Evolutionary conservation across 176 grass and related monocot genomes (phyloP).

Genomic region (Oryza glumipatula): DNA sequence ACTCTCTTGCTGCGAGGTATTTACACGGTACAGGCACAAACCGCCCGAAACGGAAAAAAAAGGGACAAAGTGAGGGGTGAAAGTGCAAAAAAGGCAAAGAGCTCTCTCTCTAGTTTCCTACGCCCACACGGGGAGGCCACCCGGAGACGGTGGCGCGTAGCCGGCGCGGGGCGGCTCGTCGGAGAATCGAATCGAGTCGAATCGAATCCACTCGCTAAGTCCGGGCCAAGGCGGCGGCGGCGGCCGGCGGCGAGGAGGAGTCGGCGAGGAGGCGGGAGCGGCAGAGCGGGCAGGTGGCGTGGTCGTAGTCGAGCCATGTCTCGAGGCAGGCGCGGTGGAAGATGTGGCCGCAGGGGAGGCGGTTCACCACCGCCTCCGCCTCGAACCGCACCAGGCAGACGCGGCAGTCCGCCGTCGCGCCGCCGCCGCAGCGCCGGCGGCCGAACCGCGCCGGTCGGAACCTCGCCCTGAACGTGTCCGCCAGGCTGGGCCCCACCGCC

Average conservation of each 20-base stretch:
- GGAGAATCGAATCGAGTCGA: neutral
- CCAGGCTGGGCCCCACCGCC: conserved; percentile 22
- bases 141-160: conserved; percentile 47
- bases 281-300: conserved; percentile 89
- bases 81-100: neutral
- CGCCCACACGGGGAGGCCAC: conserved; percentile 58
- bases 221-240: neutral
- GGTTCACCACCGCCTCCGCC: conserved; percentile 68
- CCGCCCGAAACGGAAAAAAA: neutral
- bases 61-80: neutral
- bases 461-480: conserved; percentile 45
- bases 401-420: conserved; percentile 47
- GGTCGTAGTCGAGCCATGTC: conserved; percentile 83
- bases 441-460: conserved; percentile 57
- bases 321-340: conserved; percentile 85
- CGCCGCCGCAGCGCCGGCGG: neutral
- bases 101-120: conserved; percentile 6
- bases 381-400: conserved; percentile 81
- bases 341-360: conserved; percentile 75
- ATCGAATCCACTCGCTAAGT: neutral
- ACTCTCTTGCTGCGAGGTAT: conserved; percentile 48
- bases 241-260: conserved; percentile 4
- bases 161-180: conserved; percentile 22
- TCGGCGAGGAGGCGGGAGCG: conserved; percentile 51
- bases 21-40: conserved; percentile 48